Evolutionary conservation across 2,329 filamentous ascomycete genomes (phyloP), one percentile per base, ranked within the genome.

Genomic region (Capronia coronata): DNA sequence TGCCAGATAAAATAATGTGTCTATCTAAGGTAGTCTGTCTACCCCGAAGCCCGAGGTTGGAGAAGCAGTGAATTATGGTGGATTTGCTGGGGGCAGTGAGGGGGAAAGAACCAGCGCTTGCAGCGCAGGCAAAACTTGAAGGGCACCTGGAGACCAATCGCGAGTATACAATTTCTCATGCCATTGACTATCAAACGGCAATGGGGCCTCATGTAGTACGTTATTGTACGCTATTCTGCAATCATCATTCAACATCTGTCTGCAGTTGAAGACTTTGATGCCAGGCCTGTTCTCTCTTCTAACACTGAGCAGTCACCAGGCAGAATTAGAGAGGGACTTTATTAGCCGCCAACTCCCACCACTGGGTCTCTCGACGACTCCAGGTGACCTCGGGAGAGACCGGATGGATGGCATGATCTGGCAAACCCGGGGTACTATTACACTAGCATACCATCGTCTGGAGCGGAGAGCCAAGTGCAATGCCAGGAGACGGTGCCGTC

Each of bases 31-130:
- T n/a, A n/a, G n/a, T n/a, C n/a, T n/a, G n/a, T 25, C 16, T 41
- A 25, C 38, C 38, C 38, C 19, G 38, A 41, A 18, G 34, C 34
- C 34, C 34, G 38, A 16, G 23, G 21, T 41, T 41, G 38, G 38
- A 41, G 38, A 41, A 41, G 16, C 14, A 19, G 34, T 37, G 34
- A 13, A 6, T 19, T 18, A 19, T n/a, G n/a, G n/a, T n/a, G n/a
- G n/a, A n/a, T n/a, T n/a, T n/a, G n/a, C n/a, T 6, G n/a, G 34
- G 34, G 34, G 34, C 34, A 18, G 18, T 37, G 39, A 29, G 39
- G 39, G 39, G 39, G 14, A 19, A 6, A 19, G 13, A 5, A 9
- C 14, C 34, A 11, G 4, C 34, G n/a, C n/a, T n/a, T n/a, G n/a
- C n/a, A n/a, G n/a, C n/a, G n/a, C n/a, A n/a, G n/a, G n/a, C n/a